Percentiles rank a stretch among this genome's conserved stretches.
phyloP scores from a whole-genome alignment of 441 rosid species.

The Bruguiera hainesii region DNA sequence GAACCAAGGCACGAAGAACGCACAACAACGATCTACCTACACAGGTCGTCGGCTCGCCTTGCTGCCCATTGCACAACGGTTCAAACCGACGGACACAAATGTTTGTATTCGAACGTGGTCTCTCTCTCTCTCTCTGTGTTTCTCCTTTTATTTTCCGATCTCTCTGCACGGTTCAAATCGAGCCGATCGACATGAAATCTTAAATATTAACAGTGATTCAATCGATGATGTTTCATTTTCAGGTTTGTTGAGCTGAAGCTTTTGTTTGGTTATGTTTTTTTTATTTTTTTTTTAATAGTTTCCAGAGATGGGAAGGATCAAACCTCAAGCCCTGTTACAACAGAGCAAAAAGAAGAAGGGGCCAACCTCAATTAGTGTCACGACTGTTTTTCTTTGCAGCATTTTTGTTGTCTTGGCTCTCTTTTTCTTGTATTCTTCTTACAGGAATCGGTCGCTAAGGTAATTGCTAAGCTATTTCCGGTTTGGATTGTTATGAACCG shows the following conservation, averaged over 20 bases:
- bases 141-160: no score
- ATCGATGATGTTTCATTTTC: background rate
- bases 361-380: constrained; percentile 56
- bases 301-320: constrained; percentile 71
- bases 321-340: constrained; percentile 75
- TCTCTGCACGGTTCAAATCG: no score
- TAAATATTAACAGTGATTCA: background rate
- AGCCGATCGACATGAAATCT: no score
- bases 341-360: constrained; percentile 94
- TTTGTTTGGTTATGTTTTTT: background rate
- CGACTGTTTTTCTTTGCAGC: constrained; percentile 44
- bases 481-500: no score
- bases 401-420: constrained; percentile 51
- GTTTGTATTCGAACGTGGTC: no score
- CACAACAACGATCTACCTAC: no score
- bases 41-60: no score
- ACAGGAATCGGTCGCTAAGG: constrained; percentile 71
- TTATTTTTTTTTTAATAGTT: no score
- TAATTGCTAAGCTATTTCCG: constrained; percentile 1
- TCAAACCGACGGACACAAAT: no score
- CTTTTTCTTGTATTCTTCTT: constrained; percentile 63
- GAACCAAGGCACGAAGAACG: no score
- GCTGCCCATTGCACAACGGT: no score
- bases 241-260: background rate
- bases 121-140: no score